Conservation (phyloP, 345 rosid genomes). For the Camelina sativa region DNA sequence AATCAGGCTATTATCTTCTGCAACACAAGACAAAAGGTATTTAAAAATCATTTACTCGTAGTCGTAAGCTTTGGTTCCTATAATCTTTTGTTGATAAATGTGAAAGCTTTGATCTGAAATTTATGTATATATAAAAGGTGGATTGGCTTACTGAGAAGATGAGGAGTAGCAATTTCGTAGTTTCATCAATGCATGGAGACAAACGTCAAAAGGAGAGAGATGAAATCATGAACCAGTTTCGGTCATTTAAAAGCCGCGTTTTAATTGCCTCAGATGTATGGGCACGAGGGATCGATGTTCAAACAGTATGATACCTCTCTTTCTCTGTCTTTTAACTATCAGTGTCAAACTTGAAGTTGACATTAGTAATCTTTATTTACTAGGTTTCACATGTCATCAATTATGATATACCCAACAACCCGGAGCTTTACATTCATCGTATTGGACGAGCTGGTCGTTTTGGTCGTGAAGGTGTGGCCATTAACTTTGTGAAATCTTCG, state of each 20-base stretch:
- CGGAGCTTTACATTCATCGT: slow-evolving; percentile 95
- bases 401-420: slow-evolving; percentile 90
- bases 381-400: slow-evolving; percentile 95
- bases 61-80: slow-evolving; percentile 12
- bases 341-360: not conserved
- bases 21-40: slow-evolving; percentile 92
- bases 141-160: slow-evolving; percentile 99
- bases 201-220: slow-evolving; percentile 98
- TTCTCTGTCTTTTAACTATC: not conserved
- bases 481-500: slow-evolving; percentile 81
- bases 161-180: slow-evolving; percentile 84
- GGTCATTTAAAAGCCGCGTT: slow-evolving; percentile 77
- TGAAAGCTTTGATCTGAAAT: slow-evolving; percentile 14
- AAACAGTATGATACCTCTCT: slow-evolving; percentile 59
- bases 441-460: slow-evolving; percentile 97
- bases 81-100: not conserved
- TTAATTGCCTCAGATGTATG: slow-evolving; percentile 98
- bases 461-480: slow-evolving; percentile 95
- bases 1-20: slow-evolving; percentile 97
- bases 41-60: not conserved
- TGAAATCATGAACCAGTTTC: slow-evolving; percentile 84
- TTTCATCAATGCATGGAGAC: slow-evolving; percentile 98
- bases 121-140: slow-evolving; percentile 54
- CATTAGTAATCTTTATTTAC: not conserved
- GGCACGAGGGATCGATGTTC: slow-evolving; percentile 97